Evolutionary conservation across 441 rosid species (phyloP), one percentile per base, ranked within the genome.

Genomic region (Pelargonium australe): DNA sequence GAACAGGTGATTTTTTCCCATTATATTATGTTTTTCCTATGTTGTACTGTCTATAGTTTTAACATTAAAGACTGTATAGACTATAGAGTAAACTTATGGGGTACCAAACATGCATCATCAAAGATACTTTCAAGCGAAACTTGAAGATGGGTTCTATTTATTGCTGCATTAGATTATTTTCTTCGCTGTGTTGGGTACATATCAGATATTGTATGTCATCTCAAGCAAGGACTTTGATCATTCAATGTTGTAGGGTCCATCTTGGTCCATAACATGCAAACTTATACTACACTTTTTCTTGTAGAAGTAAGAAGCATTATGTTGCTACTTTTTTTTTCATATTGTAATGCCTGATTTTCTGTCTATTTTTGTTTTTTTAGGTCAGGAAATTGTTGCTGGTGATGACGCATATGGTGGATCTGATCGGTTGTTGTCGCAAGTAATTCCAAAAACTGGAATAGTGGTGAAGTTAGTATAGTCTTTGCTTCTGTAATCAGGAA

Each of bases 351-450:
- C 9, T 53, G 60, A 53, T 7, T 16, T 14, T 53, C 17, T 2
- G 5, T 14, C 6, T 5, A 14, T 7, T 53, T 13, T 45, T 11
- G 12, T 67, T 65, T 71, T 72, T 57, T 66, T 66, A 91, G 99
- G 97, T 25, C 81, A 83, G 71, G 97, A 94, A 76, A 85, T 91
- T 82, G 88, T 91, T 73, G 99, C 96, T 58, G 96, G 96, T 69
- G 96, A 95, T 74, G 97, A 91, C 78, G 60, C 92, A 5, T 95
- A 95, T 80, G 97, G 97, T 65, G 97, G 97, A 65, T 87, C 99
- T 12, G 97, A 95, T 78, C 84, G 95, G 57, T 83, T 95, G 75
- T 76, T 90, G 77, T 87, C 96, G 37, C 88, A 79, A 86, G 88
- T 95, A 41, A 75, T 88, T 76, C 96, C 96, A 70, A 86, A 80